These are phyloP conservation scores for Biancaea sappan DNA, from an alignment of 306 rosid genomes.

Conservation along the genomic window DNA sequence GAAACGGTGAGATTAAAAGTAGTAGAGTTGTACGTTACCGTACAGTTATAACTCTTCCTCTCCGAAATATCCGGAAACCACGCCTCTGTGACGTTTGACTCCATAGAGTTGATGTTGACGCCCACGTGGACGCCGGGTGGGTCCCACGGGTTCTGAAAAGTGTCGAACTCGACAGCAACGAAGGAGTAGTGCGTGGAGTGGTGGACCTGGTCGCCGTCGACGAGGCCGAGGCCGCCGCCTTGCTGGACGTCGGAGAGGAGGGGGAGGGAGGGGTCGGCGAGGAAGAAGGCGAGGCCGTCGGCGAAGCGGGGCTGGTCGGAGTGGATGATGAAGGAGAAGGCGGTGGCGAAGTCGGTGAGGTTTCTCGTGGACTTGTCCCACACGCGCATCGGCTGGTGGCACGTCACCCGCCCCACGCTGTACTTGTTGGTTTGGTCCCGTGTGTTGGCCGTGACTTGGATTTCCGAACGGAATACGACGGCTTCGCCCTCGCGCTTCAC, in stretches of 20 bases:
- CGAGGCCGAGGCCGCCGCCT: conserved; percentile 54
- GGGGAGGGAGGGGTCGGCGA: conserved; percentile 42
- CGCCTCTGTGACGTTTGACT: conserved; percentile 20
- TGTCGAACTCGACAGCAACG: conserved; percentile 56
- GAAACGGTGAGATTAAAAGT: conserved; percentile 34
- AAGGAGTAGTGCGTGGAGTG: conserved; percentile 33
- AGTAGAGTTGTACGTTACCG: conserved; percentile 37
- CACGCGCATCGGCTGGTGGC: conserved; percentile 45
- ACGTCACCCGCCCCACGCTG: conserved; percentile 48
- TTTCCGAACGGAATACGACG: neutral
- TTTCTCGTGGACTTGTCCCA: conserved; percentile 42
- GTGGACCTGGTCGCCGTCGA: neutral
- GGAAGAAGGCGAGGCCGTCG: conserved; percentile 58
- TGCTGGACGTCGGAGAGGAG: neutral
- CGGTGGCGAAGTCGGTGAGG: conserved; percentile 46
- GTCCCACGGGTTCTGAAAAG: conserved; percentile 32
- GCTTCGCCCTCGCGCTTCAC: conserved; percentile 35
- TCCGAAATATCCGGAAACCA: conserved; percentile 16
- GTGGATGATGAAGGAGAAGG: conserved; percentile 48
- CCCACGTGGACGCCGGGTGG: conserved; percentile 42
- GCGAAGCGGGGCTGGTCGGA: neutral
- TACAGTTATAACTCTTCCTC: conserved; percentile 37
- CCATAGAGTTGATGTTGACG: conserved; percentile 46
- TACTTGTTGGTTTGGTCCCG: neutral
- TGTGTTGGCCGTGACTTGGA: conserved; percentile 37